Evolutionary conservation across 768 basidiomycete species (phyloP).

Genomic region (Lepiota subincarnata): DNA sequence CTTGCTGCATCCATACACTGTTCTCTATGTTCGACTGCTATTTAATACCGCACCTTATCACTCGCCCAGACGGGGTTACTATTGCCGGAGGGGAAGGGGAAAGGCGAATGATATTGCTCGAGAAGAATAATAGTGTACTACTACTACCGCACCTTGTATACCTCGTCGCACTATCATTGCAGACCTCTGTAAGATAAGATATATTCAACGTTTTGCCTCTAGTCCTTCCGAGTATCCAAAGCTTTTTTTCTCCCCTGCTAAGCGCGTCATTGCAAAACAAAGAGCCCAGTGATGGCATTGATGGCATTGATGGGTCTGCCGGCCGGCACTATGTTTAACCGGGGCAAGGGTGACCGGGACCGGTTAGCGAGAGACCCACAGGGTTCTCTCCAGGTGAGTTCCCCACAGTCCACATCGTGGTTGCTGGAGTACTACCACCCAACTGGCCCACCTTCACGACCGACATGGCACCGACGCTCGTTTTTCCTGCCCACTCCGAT

Average conservation of each 20-base stretch:
- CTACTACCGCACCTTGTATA: slow-evolving; percentile 8
- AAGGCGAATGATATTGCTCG: slow-evolving; percentile 4
- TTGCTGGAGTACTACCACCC: background rate
- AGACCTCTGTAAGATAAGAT: slow-evolving; percentile 15
- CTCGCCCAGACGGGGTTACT: slow-evolving; percentile 16
- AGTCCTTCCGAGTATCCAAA: no score
- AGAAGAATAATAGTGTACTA: slow-evolving; percentile 11
- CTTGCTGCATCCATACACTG: slow-evolving; percentile 9
- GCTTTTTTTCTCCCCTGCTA: slow-evolving; percentile 17
- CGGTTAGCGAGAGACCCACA: background rate
- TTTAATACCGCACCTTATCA: slow-evolving; percentile 11
- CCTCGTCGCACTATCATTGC: slow-evolving; percentile 7
- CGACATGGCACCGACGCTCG: slow-evolving; percentile 18
- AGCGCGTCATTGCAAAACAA: background rate
- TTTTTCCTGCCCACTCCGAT: slow-evolving; percentile 29
- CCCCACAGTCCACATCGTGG: slow-evolving; percentile 2
- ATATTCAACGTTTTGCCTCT: background rate
- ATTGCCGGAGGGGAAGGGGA: slow-evolving; percentile 13
- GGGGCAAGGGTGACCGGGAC: background rate
- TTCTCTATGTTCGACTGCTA: slow-evolving; percentile 14
- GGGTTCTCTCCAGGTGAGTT: background rate
- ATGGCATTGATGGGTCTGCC: background rate
- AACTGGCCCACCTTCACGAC: background rate
- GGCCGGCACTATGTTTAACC: slow-evolving; percentile 10
- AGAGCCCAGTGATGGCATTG: no score